Evolutionary conservation across 176 grass and related monocot genomes (phyloP).

Genomic region (Avena eriantha): DNA sequence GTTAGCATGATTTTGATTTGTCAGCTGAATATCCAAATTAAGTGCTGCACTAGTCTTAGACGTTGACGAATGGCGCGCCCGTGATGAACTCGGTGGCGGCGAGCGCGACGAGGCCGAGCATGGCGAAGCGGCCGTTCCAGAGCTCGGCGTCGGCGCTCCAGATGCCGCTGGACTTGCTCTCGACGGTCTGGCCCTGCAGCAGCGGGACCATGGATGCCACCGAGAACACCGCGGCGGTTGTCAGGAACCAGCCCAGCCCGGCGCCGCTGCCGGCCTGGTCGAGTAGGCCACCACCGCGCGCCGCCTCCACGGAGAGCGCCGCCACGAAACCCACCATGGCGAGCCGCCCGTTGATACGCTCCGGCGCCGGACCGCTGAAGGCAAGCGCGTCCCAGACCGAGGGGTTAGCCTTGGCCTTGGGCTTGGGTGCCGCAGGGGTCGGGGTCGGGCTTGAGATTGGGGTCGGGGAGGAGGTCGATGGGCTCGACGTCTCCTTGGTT

Average conservation of each 20-base stretch:
- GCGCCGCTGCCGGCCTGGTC: conserved; percentile 49
- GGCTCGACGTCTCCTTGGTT: not conserved
- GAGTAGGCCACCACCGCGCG: conserved; percentile 42
- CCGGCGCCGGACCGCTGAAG: conserved; percentile 67
- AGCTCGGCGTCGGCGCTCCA: conserved; percentile 76
- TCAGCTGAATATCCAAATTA: not conserved
- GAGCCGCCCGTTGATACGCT: conserved; percentile 76
- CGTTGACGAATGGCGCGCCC: conserved; percentile 64
- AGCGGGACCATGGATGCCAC: conserved; percentile 72
- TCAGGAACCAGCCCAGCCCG: conserved; percentile 54
- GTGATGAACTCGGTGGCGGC: conserved; percentile 77
- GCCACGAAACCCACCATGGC: conserved; percentile 79
- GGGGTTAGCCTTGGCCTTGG: conserved; percentile 30
- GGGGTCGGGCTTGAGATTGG: conserved; percentile 7
- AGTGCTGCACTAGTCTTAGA: not conserved
- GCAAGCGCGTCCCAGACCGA: conserved; percentile 64
- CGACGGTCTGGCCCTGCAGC: conserved; percentile 55
- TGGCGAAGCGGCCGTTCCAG: conserved; percentile 86
- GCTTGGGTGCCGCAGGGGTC: not conserved
- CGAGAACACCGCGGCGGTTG: conserved; percentile 47
- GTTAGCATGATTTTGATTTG: not conserved
- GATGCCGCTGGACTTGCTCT: conserved; percentile 36
- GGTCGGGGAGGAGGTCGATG: not conserved
- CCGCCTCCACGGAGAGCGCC: conserved; percentile 65
- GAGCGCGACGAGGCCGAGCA: conserved; percentile 82